Conservation (phyloP, 2,329 filamentous ascomycete genomes). For the Cyclaneusma minus region DNA sequence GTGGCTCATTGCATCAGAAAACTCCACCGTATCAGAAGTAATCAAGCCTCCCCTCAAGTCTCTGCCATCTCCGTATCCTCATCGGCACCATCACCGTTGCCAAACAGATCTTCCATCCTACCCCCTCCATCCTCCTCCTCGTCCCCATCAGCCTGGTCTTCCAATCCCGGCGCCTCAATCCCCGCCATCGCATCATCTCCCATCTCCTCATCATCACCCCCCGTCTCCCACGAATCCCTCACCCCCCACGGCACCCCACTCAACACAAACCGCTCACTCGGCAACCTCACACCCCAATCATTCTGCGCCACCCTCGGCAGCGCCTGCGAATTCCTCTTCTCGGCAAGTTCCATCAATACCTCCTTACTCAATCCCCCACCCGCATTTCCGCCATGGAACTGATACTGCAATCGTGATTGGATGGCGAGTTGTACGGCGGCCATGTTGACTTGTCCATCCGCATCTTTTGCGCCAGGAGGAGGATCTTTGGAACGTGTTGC, state of each 20-base stretch:
- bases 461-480: slow-evolving; percentile 15
- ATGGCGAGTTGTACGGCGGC: slow-evolving; percentile 62
- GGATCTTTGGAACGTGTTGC: slow-evolving; percentile 18
- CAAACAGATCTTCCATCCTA: slow-evolving; percentile 38
- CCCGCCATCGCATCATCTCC: slow-evolving; percentile 23
- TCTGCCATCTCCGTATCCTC: slow-evolving; percentile 36
- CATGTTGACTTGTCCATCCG: slow-evolving; percentile 33
- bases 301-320: slow-evolving; percentile 46
- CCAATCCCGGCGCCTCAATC: slow-evolving; percentile 22
- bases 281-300: slow-evolving; percentile 53
- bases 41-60: too few species aligned
- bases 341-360: slow-evolving; percentile 60
- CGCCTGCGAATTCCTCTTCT: slow-evolving; percentile 50
- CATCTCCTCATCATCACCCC: slow-evolving; percentile 25
- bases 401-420: slow-evolving; percentile 48
- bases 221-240: slow-evolving; percentile 39
- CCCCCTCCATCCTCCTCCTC: slow-evolving; percentile 30
- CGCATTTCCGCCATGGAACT: slow-evolving; percentile 40
- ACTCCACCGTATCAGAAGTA: too few species aligned
- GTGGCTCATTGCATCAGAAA: too few species aligned
- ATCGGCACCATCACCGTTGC: slow-evolving; percentile 36
- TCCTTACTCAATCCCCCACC: slow-evolving; percentile 50
- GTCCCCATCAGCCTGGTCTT: slow-evolving; percentile 23
- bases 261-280: slow-evolving; percentile 52
- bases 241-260: slow-evolving; percentile 51